A percentile compares a stretch with the other conserved stretches of the same genome.
phyloP scores from a whole-genome alignment of 108 stramenopile genomes.

The Discostella pseudostelligera region DNA sequence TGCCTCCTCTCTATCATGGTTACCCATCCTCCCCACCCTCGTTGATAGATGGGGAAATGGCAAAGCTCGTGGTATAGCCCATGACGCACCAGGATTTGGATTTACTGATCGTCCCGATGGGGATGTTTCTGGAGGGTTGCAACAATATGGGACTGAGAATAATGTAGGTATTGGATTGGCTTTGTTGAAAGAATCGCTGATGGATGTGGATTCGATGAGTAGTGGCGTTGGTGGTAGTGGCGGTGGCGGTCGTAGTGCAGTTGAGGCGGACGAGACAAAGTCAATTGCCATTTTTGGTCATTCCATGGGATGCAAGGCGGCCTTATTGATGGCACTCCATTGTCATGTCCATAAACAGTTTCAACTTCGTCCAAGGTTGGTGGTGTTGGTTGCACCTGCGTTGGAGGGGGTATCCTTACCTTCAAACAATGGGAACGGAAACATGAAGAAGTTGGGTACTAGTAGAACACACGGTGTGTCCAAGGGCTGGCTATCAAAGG shows the following conservation, averaged over 20 bases:
- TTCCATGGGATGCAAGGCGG: conserved; percentile 70
- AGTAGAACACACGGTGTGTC: background rate
- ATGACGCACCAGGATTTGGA: conserved; percentile 84
- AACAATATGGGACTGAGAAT: conserved; percentile 38
- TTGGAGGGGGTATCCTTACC: conserved; percentile 45
- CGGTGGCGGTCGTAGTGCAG: background rate
- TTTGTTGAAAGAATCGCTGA: conserved; percentile 21
- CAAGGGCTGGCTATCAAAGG: background rate
- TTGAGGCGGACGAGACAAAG: conserved; percentile 17
- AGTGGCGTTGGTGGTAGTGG: background rate
- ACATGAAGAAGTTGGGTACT: background rate
- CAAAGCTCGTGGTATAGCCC: conserved; percentile 53
- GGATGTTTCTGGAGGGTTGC: conserved; percentile 13
- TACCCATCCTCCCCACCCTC: conserved; percentile 59
- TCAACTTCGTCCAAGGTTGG: conserved; percentile 20
- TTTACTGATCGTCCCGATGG: conserved; percentile 73
- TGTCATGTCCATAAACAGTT: conserved; percentile 27
- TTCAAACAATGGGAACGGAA: background rate
- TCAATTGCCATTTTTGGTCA: conserved; percentile 71
- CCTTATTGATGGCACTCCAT: conserved; percentile 59
- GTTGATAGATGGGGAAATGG: conserved; percentile 32
- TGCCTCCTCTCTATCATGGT: conserved; percentile 79
- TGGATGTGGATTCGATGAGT: background rate
- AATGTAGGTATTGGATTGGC: conserved; percentile 56
- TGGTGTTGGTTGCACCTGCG: conserved; percentile 76